A percentile compares a stretch with the other conserved stretches of the same genome.
Evolutionary conservation across 768 basidiomycete species (phyloP).

Genomic region (Russula virescens): DNA sequence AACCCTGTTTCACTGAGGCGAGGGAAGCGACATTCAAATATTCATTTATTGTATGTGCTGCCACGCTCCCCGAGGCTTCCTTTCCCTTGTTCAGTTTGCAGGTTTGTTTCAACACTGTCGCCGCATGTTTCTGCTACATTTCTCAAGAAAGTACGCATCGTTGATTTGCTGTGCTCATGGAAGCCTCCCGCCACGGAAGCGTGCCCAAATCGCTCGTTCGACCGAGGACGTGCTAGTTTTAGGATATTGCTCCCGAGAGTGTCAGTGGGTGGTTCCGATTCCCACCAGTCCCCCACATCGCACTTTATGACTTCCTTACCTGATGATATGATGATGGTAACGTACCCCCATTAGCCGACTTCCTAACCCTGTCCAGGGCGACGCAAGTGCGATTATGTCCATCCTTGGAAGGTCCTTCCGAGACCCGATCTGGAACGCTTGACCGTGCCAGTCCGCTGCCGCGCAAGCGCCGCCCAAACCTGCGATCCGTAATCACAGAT

Average conservation of each 20-base stretch:
- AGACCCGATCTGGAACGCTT: not conserved
- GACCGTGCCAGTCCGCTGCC: not conserved
- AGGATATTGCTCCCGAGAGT: not conserved
- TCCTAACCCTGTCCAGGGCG: not conserved
- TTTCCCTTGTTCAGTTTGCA: not conserved
- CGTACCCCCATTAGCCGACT: not conserved
- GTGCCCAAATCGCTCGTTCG: not conserved
- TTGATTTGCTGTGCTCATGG: not conserved
- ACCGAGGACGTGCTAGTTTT: not conserved
- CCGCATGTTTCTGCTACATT: constrained; percentile 3
- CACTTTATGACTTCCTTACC: not conserved
- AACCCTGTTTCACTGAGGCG: too few species aligned
- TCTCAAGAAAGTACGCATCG: not conserved
- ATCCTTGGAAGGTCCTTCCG: not conserved
- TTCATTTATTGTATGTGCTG: not conserved
- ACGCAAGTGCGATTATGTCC: not conserved
- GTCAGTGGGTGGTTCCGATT: not conserved
- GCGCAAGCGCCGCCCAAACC: constrained; percentile 2
- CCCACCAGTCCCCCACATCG: not conserved
- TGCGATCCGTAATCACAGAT: not conserved
- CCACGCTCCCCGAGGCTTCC: not conserved
- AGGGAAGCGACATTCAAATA: not conserved
- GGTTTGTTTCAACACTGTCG: not conserved
- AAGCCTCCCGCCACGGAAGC: not conserved
- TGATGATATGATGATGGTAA: not conserved